Percentiles rank a stretch among this genome's conserved stretches.
These are phyloP conservation scores for Pyricularia pennisetigena DNA, from an alignment of 2,329 filamentous ascomycete genomes.

Conservation along the genomic window DNA sequence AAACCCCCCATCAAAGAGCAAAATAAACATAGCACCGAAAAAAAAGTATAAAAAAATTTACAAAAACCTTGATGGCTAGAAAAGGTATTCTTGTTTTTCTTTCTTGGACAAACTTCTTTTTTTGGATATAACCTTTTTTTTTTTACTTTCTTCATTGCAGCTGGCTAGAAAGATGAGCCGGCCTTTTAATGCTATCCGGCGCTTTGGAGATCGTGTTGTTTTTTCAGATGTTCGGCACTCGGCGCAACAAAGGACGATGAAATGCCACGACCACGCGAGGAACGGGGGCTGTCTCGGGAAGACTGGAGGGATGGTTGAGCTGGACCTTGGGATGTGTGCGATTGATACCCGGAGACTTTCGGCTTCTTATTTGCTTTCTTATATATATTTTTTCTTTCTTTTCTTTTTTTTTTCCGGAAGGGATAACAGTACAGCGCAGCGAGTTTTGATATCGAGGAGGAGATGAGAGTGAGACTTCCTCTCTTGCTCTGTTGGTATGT, in stretches of 20 bases:
- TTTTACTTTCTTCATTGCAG: not conserved
- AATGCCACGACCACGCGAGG: not conserved
- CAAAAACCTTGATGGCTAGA: not conserved
- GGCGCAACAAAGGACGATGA: not conserved
- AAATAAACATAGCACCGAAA: not conserved
- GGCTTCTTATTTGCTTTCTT: not conserved
- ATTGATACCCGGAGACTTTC: not conserved
- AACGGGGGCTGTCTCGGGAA: not conserved
- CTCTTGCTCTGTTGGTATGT: not conserved
- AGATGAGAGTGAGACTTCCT: not conserved
- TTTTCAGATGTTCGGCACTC: not conserved
- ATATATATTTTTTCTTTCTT: not conserved
- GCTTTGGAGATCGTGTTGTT: not conserved
- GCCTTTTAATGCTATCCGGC: not conserved
- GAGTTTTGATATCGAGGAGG: not conserved
- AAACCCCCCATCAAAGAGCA: not conserved
- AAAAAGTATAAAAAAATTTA: not conserved
- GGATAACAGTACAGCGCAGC: not conserved
- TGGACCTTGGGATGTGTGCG: not conserved
- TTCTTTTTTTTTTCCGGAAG: not conserved
- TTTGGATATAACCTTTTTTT: slow-evolving; percentile 4
- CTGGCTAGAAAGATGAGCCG: not conserved
- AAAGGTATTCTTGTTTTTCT: not conserved
- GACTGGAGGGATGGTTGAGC: not conserved
- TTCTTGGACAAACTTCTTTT: not conserved